Evolutionary conservation across 2,329 filamentous ascomycete genomes (phyloP).

Genomic region (Lasiodiplodia theobromae): DNA sequence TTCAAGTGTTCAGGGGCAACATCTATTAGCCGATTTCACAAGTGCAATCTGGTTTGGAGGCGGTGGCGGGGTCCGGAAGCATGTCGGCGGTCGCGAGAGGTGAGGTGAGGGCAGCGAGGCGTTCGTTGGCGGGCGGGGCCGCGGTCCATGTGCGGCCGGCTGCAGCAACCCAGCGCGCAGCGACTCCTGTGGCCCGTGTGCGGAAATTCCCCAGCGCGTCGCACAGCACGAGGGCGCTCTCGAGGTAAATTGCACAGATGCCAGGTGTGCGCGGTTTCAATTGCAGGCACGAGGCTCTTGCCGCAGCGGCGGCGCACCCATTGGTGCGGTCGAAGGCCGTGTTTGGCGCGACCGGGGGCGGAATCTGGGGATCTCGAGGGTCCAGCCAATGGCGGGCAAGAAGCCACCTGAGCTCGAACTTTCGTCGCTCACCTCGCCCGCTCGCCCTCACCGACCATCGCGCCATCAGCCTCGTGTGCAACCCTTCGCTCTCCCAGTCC

Average conservation of each 20-base stretch:
- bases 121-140: conserved; percentile 15
- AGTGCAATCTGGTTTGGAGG: background rate
- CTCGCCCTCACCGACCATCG: conserved; percentile 11
- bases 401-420: conserved; percentile 29
- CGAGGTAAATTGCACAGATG: conserved; percentile 8
- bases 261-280: conserved; percentile 2
- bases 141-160: conserved; percentile 44
- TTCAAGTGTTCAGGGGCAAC: too few species aligned
- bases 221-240: conserved; percentile 13
- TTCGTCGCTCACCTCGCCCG: conserved; percentile 11
- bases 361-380: conserved; percentile 18
- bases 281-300: background rate
- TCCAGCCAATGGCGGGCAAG: conserved; percentile 25
- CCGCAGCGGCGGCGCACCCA: background rate
- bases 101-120: conserved; percentile 39
- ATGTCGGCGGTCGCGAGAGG: conserved; percentile 50
- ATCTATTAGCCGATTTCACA: too few species aligned
- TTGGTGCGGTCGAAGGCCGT: background rate
- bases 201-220: conserved; percentile 35
- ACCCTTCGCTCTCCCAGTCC: background rate
- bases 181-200: conserved; percentile 42
- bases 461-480: conserved; percentile 9
- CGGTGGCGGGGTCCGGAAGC: conserved; percentile 59
- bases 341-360: background rate
- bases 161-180: conserved; percentile 33